Evolutionary conservation across 2,329 filamentous ascomycete species (phyloP).

Genomic region (Pezicula neosporulosa): DNA sequence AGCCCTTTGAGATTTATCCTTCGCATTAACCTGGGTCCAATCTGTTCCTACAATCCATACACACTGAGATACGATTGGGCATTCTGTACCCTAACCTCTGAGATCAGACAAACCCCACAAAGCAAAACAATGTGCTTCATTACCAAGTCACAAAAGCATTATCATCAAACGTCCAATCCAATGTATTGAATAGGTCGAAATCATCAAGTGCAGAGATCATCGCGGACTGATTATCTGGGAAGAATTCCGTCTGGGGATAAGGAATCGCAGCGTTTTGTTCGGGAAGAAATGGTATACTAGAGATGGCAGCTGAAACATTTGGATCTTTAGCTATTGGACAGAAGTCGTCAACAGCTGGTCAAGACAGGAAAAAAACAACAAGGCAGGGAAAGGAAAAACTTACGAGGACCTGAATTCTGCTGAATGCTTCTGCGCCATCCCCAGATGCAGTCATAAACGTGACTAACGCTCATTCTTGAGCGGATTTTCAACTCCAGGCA

Average conservation of each 20-base stretch:
- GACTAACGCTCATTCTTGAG: slow-evolving; percentile 64
- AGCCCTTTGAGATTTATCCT: too few species aligned
- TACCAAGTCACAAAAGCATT: background rate
- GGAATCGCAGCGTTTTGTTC: background rate
- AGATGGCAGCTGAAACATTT: background rate
- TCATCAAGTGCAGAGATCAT: background rate
- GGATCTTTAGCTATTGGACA: background rate
- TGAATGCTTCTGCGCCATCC: slow-evolving; percentile 47
- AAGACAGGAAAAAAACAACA: background rate
- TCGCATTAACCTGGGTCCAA: too few species aligned
- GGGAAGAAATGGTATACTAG: background rate
- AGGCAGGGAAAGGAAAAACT: background rate
- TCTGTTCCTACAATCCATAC: too few species aligned
- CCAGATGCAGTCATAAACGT: slow-evolving; percentile 68
- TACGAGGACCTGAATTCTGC: background rate
- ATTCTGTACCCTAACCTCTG: too few species aligned
- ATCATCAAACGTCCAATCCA: background rate
- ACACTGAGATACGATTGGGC: too few species aligned
- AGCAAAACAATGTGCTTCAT: background rate
- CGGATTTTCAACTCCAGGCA: slow-evolving; percentile 61
- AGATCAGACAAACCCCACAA: too few species aligned
- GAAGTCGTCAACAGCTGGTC: background rate
- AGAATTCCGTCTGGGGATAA: slow-evolving; percentile 1
- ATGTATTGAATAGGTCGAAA: background rate
- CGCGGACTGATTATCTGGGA: background rate